phyloP scores from a whole-genome alignment of 306 rosid genomes.

The Cucumis sativus region Cucumber_9930_V3 NC_026659.2:700501-701000 shows the following conservation, averaged over 20 bases:
- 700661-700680: neutral
- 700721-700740: neutral
- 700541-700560: neutral
- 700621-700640: neutral
- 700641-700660: neutral
- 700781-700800: neutral
- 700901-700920: constrained; percentile 3
- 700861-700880: neutral
- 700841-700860: neutral
- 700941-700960: constrained; percentile 88
- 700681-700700: neutral
- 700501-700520: neutral
- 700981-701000: constrained; percentile 99
- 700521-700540: neutral
- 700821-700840: neutral
- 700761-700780: neutral
- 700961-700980: constrained; percentile 89
- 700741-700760: neutral
- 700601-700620: neutral
- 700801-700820: neutral
- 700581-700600: neutral
- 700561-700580: neutral
- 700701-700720: neutral
- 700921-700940: constrained; percentile 75
- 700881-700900: neutral